Evolutionary conservation across 139 green algal genomes (phyloP).

Genomic region (Chlorella sp.): DNA sequence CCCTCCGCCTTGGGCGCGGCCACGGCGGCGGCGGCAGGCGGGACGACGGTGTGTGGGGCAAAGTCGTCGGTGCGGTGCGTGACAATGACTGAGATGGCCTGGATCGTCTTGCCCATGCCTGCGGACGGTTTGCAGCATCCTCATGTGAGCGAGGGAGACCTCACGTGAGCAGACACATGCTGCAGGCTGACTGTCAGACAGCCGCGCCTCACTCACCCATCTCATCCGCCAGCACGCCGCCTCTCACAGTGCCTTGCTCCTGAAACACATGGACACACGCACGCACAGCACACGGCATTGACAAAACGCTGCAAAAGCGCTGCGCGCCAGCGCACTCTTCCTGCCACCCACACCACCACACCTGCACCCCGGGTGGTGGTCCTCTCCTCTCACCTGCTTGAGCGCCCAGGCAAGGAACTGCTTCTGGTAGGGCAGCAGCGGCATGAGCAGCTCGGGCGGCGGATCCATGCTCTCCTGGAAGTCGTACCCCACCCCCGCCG

Average conservation of each 20-base stretch:
- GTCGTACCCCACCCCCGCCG: background rate
- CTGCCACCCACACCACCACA: too few relatives aligned
- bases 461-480: slow-evolving; percentile 33
- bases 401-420: slow-evolving; percentile 81
- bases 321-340: too few relatives aligned
- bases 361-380: too few relatives aligned
- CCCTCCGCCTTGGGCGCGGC: too few relatives aligned
- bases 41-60: background rate
- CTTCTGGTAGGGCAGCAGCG: slow-evolving; percentile 90
- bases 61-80: slow-evolving; percentile 47
- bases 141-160: background rate
- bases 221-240: slow-evolving; percentile 42
- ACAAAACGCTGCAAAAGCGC: too few relatives aligned
- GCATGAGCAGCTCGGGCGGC: slow-evolving; percentile 68
- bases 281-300: too few relatives aligned
- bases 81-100: slow-evolving; percentile 77
- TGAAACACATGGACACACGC: too few relatives aligned
- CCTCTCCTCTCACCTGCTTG: slow-evolving; percentile 64
- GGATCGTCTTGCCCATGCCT: slow-evolving; percentile 81
- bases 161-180: background rate
- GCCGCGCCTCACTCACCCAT: slow-evolving; percentile 47
- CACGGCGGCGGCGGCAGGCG: too few relatives aligned
- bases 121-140: background rate
- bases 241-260: slow-evolving; percentile 48
- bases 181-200: too few relatives aligned